Evolutionary conservation across 768 basidiomycete species (phyloP).

Genomic region (Macrocybe gigantea): DNA sequence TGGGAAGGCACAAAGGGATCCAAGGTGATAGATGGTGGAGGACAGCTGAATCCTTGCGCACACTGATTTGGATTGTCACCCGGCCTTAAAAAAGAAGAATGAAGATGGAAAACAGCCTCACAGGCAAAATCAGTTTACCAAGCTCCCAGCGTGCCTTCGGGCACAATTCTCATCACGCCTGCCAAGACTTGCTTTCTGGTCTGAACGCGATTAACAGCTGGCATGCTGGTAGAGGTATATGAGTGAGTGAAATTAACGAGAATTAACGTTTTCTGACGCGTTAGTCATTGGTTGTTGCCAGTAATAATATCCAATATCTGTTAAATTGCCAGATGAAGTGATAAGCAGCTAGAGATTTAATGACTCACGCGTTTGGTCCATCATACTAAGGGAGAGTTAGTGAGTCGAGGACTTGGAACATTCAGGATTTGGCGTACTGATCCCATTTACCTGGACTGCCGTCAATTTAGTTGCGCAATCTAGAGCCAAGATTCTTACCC

Average conservation of each 20-base stretch:
- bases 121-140: constrained; percentile 32
- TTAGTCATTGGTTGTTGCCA: constrained; percentile 72
- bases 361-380: constrained; percentile 59
- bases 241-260: neutral
- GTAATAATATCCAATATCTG: constrained; percentile 56
- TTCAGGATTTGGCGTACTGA: constrained; percentile 32
- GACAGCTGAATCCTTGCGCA: constrained; percentile 39
- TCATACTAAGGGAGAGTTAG: constrained; percentile 37
- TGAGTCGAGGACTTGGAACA: neutral
- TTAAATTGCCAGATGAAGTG: neutral
- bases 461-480: no score
- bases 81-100: constrained; percentile 35
- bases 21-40: constrained; percentile 42
- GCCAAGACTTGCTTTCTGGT: constrained; percentile 49
- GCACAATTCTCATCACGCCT: constrained; percentile 59
- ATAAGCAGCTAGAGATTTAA: neutral
- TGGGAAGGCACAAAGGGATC: constrained; percentile 51
- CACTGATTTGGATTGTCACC: constrained; percentile 64
- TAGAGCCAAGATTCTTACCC: constrained; percentile 24
- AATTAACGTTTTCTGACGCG: constrained; percentile 28
- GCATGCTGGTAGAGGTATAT: constrained; percentile 34
- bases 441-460: constrained; percentile 50
- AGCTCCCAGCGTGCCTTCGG: constrained; percentile 55
- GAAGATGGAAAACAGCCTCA: neutral
- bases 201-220: constrained; percentile 43